Conservation (phyloP, 2,329 filamentous ascomycete species). For the Stachybotrys elegans region DNA sequence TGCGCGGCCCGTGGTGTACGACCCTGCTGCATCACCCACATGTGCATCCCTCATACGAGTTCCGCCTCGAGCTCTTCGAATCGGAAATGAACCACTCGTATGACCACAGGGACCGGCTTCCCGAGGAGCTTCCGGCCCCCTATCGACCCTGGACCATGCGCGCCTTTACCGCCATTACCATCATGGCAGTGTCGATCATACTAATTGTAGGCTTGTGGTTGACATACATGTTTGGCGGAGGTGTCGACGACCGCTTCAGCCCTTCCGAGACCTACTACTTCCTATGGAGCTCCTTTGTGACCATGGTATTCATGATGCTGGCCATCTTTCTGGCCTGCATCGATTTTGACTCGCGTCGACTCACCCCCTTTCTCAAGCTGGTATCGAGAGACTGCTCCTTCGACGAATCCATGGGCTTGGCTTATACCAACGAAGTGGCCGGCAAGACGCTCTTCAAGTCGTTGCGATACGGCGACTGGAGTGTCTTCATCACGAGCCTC, state of each 20-base stretch:
- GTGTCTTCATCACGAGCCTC: slow-evolving; percentile 19
- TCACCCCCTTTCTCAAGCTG: slow-evolving; percentile 19
- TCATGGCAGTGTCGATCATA: slow-evolving; percentile 10
- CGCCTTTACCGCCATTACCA: slow-evolving; percentile 9
- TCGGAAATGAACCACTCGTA: slow-evolving; percentile 8
- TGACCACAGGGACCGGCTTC: slow-evolving; percentile 7
- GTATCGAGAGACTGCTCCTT: slow-evolving; percentile 14
- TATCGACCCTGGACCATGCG: slow-evolving; percentile 20
- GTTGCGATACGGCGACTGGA: slow-evolving; percentile 18
- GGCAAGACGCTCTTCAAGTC: slow-evolving; percentile 17
- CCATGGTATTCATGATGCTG: slow-evolving; percentile 14
- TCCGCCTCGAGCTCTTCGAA: slow-evolving; percentile 15
- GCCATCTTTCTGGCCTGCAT: slow-evolving; percentile 17
- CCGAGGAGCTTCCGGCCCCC: slow-evolving; percentile 9
- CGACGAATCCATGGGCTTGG: slow-evolving; percentile 17
- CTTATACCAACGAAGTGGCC: slow-evolving; percentile 22
- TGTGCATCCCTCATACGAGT: slow-evolving; percentile 15
- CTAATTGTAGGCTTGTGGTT: slow-evolving; percentile 16
- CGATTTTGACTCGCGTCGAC: slow-evolving; percentile 18
- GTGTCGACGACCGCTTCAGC: slow-evolving; percentile 13
- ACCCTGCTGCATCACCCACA: slow-evolving; percentile 16
- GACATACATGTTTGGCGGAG: slow-evolving; percentile 13
- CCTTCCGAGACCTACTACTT: slow-evolving; percentile 14
- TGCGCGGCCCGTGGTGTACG: slow-evolving; percentile 23
- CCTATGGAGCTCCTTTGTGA: slow-evolving; percentile 20